These are phyloP conservation scores for Tremella mesenterica DNA, from an alignment of 768 basidiomycete genomes.

Conservation along the genomic window DNA sequence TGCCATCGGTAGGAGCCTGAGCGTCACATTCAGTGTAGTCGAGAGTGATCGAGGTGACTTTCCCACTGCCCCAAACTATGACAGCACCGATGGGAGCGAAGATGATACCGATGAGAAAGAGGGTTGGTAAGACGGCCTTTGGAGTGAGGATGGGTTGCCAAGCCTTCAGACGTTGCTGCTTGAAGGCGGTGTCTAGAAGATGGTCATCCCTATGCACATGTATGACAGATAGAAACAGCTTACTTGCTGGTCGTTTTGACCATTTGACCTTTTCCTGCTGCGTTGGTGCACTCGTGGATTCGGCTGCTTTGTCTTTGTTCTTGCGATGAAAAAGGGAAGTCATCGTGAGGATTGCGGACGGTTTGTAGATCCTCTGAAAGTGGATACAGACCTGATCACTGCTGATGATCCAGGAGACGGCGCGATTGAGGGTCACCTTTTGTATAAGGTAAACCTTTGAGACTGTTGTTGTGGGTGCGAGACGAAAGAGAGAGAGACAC, in stretches of 20 bases:
- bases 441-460: too few relatives aligned
- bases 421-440: too few relatives aligned
- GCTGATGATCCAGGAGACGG: too few relatives aligned
- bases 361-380: too few relatives aligned
- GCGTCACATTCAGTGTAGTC: slow-evolving; percentile 91
- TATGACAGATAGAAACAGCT: slow-evolving; percentile 8
- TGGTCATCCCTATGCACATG: neutral
- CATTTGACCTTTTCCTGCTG: slow-evolving; percentile 44
- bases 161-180: slow-evolving; percentile 97
- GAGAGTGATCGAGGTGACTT: slow-evolving; percentile 85
- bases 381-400: too few relatives aligned
- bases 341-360: too few relatives aligned
- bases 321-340: slow-evolving; percentile 44
- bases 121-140: slow-evolving; percentile 89
- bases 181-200: slow-evolving; percentile 84
- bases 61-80: slow-evolving; percentile 78
- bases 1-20: slow-evolving; percentile 48
- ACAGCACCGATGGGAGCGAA: slow-evolving; percentile 95
- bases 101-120: slow-evolving; percentile 87
- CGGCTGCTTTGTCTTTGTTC: slow-evolving; percentile 25
- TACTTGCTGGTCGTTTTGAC: slow-evolving; percentile 45
- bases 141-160: slow-evolving; percentile 99
- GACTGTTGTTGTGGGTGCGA: too few relatives aligned
- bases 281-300: slow-evolving; percentile 24
- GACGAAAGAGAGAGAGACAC: too few relatives aligned